Base-by-base conservation (phyloP, 768 basidiomycete species). In the Clitopilus hobsonii region DNA sequence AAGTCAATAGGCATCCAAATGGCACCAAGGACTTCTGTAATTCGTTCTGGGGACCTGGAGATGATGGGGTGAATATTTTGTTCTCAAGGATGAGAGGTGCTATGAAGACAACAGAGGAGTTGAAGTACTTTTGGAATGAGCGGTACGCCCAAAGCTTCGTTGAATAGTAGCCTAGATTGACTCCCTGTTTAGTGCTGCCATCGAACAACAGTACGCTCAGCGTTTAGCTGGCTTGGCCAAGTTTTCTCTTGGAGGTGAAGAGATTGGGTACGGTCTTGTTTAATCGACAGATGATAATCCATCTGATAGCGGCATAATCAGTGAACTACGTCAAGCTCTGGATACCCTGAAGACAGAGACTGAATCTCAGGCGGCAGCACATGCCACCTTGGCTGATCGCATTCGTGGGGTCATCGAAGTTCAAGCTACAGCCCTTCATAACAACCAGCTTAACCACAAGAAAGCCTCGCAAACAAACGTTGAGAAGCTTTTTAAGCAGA, bases 191-290 rank as follows among this genome's bases (percentile, higher is more conserved):
- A 96, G 96, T 69, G 86, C 90, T 18, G 60, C 79, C 16, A 95
- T 98, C 55, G 94, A 98, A 70, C 94, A 98, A 64, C 95, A 98
- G 38, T 98, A 97, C 65, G 89, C 94, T 2, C 86, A 88, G 65
- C 80, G 85, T 26, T 69, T 99, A 7, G 74, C 82, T 8, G 87
- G 88, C 65, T 75, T 99, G n/a, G 79, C 94, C 11, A 93, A 89
- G 69, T 63, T 75, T 52, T 63, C 84, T 11, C 74, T 96, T 30
- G 95, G 95, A 13, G 81, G 79, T 53, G 94, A 97, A 61, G 97
- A 98, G 73, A 91, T 93, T 61, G 96, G 95, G 94, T 94, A 66
- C 60, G 85, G 77, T 45, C 14, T 8, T 14, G 32, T 47, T 29
- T 6, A 20, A n/a, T 25, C 24, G n/a, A 47, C 27, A 20, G 53